phyloP scores from a whole-genome alignment of 306 rosid genomes.

The Prunus armeniaca region DNA sequence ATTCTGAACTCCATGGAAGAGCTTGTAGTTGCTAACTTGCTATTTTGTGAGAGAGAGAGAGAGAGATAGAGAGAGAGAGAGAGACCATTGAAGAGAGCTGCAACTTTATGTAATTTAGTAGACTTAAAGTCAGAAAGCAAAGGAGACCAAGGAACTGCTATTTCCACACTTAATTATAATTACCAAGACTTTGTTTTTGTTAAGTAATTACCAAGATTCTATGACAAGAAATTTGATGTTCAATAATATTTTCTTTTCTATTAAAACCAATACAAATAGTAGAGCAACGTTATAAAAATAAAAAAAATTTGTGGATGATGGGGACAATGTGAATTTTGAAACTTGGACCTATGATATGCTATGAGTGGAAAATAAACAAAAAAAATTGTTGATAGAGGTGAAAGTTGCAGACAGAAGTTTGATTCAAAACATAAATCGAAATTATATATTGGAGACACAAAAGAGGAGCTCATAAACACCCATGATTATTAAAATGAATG shows the following conservation, averaged over 20 bases:
- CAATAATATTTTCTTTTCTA: background rate
- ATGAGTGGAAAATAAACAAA: background rate
- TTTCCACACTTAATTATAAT: slow-evolving; percentile 11
- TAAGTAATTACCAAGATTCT: background rate
- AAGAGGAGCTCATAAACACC: background rate
- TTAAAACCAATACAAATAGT: background rate
- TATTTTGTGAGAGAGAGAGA: slow-evolving; percentile 30
- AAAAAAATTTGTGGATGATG: background rate
- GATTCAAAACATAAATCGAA: background rate
- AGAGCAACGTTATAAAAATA: too few relatives aligned
- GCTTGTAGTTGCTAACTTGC: slow-evolving; percentile 45
- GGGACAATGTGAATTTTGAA: background rate
- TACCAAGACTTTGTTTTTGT: too few relatives aligned
- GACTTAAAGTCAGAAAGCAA: background rate
- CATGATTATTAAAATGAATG: background rate
- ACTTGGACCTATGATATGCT: background rate
- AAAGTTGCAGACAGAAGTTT: background rate
- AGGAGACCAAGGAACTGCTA: background rate
- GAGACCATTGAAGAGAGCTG: background rate
- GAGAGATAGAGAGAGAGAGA: slow-evolving; percentile 17
- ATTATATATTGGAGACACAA: background rate
- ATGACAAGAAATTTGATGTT: background rate
- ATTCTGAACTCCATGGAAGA: slow-evolving; percentile 58
- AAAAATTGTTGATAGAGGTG: background rate
- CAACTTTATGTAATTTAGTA: background rate